Base-by-base conservation (phyloP, 768 basidiomycete genomes). In the Sistotremastrum suecicum region DNA sequence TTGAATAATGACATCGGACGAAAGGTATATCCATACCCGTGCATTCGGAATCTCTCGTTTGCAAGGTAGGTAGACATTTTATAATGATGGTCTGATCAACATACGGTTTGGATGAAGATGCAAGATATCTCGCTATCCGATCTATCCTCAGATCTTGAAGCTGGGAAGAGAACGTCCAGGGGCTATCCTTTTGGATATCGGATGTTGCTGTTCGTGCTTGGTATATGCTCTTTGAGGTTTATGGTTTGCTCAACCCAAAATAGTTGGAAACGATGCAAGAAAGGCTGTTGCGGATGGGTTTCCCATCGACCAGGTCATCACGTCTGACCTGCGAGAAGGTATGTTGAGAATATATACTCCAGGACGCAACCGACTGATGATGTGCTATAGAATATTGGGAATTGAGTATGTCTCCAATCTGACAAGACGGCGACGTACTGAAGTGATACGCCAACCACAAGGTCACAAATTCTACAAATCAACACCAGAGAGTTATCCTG, bases 151-250 rank as follows among this genome's bases (percentile, higher is more conserved):
- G 2, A 50, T 68, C 6, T 55, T 71, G 5, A 55, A 57, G 37
- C 56, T 72, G 8, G 68, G 63, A 5, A 57, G 49, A 42, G 62
- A 65, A 29, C 63, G 63, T 31, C 36, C 51, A 4, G 59, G 59
- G 1, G 64, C 63, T 0, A 57, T 73, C 7, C 57, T 71, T 20
- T 56, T 73, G 6, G 71, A 74, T 39, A 55, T 71, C 6, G 71
- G 66, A 4, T 70, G 69, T 48, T 69, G 68, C 50, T 60, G 70
- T 72, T 47, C 47, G 4, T 6, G 20, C 3, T 9, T 29, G 28
- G 20, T 20, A 2, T 20, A 20, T 20, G 20, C 20, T 20, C 20
- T 1, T 20, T 20, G 20, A 20, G 2, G 20, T 2, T 20, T 20
- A 20, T 20, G 20, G 20, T 20, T 20, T 20, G 20, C 20, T 20